Base-by-base conservation (phyloP, 2,329 filamentous ascomycete genomes). In the Fusarium setosum region DNA sequence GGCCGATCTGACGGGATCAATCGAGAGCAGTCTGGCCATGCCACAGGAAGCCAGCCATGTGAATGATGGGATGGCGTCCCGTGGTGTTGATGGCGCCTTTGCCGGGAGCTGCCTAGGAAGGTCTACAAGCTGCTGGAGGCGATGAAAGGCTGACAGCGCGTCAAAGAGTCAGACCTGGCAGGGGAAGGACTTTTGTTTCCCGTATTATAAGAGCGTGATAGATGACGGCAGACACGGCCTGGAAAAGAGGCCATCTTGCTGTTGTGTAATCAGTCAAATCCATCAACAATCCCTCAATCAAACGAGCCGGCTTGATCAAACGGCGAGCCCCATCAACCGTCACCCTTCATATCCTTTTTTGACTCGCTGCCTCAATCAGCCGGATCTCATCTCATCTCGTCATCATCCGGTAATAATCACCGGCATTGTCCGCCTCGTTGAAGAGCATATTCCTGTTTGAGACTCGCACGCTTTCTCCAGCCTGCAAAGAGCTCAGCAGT, bases 361-460 rank as follows among this genome's bases (percentile, higher is more conserved):
- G 38, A 40, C 53, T 40, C 45, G 35, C 61, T 37, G 4, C 12
- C 26, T 47, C 40, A 54, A 38, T 61, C 61, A 51, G 31, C 50
- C 42, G 53, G 54, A 59, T 48, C 51, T 65, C 67, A 65, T 65
- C 64, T 61, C 68, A 63, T 63, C 61, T 66, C 61, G 66, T 70
- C 68, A 71, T 68, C 54, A 70, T 59, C 61, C 40, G 35, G 42
- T 54, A 61, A 64, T 62, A 57, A 37, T 55, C 49, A 48, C 40
- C 59, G 40, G 51, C 52, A 63, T 65, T 59, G 49, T 50, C 60
- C 54, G 57, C 37, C 31, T 34, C 32, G 31, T 29, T 17, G n/a
- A 51, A 42, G 38, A 37, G 57, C 40, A 38, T 29, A 50, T 35
- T 8, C 34, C 37, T 32, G 56, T 65, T 68, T 65, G 55, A 69